Evolutionary conservation across 1,139 yeast genomes (phyloP).

Genomic region (Hansenula sp.): DNA sequence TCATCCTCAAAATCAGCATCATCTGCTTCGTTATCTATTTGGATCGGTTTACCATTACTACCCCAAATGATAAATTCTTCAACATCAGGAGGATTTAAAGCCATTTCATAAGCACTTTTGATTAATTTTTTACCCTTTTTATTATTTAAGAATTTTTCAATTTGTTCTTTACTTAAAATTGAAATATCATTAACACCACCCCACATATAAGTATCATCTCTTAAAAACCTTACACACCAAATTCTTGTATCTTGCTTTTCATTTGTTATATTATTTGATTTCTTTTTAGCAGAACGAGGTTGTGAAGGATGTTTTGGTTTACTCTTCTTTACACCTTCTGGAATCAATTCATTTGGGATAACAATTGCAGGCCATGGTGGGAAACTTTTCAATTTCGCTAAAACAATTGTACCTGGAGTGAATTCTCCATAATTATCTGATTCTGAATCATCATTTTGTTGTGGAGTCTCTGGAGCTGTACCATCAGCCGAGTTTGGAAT

Average conservation of each 20-base stretch:
- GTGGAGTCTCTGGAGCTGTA: neutral
- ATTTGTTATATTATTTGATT: neutral
- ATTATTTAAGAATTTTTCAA: slow-evolving; percentile 24
- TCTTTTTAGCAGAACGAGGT: neutral
- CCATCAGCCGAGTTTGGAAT: neutral
- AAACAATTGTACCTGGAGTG: slow-evolving; percentile 38
- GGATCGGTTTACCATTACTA: slow-evolving; percentile 23
- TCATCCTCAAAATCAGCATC: slow-evolving; percentile 20
- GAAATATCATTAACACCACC: slow-evolving; percentile 42
- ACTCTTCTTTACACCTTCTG: slow-evolving; percentile 43
- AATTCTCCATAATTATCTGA: slow-evolving; percentile 14
- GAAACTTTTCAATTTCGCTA: slow-evolving; percentile 74
- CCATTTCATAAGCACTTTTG: slow-evolving; percentile 25
- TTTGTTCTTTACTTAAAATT: slow-evolving; percentile 26
- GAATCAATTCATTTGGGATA: slow-evolving; percentile 52
- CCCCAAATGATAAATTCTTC: slow-evolving; percentile 24
- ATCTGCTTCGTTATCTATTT: slow-evolving; percentile 20
- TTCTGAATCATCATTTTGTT: neutral
- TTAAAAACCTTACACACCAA: slow-evolving; percentile 51
- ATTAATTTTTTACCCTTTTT: slow-evolving; percentile 26
- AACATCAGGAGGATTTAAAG: slow-evolving; percentile 22
- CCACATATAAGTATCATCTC: slow-evolving; percentile 68
- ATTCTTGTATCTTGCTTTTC: slow-evolving; percentile 20
- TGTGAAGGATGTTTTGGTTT: slow-evolving; percentile 39
- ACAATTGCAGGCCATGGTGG: slow-evolving; percentile 85